Base-by-base conservation (phyloP, 2,329 filamentous ascomycete species). In the Nemania sp. region DNA sequence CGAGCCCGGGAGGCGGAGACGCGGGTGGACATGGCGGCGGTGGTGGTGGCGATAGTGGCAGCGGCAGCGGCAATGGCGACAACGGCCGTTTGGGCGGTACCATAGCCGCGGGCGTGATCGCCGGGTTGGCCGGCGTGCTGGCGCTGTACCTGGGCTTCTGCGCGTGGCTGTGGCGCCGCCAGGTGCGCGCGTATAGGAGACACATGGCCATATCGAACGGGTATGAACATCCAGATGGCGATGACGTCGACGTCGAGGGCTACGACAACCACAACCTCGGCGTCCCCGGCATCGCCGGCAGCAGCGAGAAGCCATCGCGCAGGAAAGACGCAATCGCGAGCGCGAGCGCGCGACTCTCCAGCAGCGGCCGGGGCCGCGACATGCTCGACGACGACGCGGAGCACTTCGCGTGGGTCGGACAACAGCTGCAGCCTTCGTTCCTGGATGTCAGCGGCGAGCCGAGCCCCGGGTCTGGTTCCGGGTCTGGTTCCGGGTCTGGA, bases 161-260 rank as follows among this genome's bases (percentile, higher is more conserved):
- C 74, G 82, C 84, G 17, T 91, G 87, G 84, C 77, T 92, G 7
- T 92, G 92, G 78, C 82, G 88, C 29, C 87, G 87, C 50, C 89
- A 90, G 72, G 82, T 92, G 15, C 75, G 78, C 32, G 83, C 90
- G 10, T 92, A 91, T 79, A 87, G 88, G 74, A 79, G 83, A 35
- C 89, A 92, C 71, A 83, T 90, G 34, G 85, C 86, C 1, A 83
- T 88, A 68, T 79, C 83, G 1, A 88, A 90, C 69, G 80, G 83
- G 3, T 83, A 85, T 43, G 25, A 29, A 29, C 25, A n/a, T n/a
- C n/a, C 25, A 29, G 68, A 68, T n/a, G n/a, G n/a, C n/a, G n/a
- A n/a, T n/a, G n/a, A n/a, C n/a, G n/a, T n/a, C n/a, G n/a, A n/a
- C n/a, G n/a, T n/a, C n/a, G n/a, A n/a, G n/a, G n/a, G n/a, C n/a